Conservation (phyloP, 345 rosid genomes). For the Euphorbia tirucalli region DNA sequence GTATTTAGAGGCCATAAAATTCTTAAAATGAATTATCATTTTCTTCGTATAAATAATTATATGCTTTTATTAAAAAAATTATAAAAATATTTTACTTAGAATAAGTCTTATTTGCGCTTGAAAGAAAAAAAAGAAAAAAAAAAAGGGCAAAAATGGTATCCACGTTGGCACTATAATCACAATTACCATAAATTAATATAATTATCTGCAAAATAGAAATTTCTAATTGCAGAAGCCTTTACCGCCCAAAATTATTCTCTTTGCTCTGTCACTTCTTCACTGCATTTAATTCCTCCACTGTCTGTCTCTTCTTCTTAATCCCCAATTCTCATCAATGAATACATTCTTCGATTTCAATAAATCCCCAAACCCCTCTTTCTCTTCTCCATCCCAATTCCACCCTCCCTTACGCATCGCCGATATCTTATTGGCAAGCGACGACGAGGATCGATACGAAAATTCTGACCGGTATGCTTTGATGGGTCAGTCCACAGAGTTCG, state of each 20-base stretch:
- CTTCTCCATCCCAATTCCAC: background rate
- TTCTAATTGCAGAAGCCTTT: slow-evolving; percentile 16
- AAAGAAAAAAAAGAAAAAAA: background rate
- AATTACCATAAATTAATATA: no score
- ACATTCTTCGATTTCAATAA: background rate
- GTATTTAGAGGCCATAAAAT: no score
- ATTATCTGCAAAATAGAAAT: background rate
- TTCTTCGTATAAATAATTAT: no score
- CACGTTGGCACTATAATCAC: no score
- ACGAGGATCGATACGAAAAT: background rate
- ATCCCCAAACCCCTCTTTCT: background rate
- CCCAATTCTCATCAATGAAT: slow-evolving; percentile 11
- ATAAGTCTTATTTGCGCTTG: no score
- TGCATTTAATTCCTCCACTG: slow-evolving; percentile 20
- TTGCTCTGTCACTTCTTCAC: background rate
- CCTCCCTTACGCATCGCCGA: slow-evolving; percentile 34
- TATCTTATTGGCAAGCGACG: slow-evolving; percentile 18
- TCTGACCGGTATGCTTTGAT: background rate
- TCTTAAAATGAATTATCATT: no score
- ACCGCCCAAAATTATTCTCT: slow-evolving; percentile 28
- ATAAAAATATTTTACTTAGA: no score
- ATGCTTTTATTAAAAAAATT: background rate
- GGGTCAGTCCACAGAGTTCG: slow-evolving; percentile 3
- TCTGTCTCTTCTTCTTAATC: background rate
- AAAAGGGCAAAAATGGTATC: no score